These are phyloP conservation scores for Thymus mandschuricus DNA, from an alignment of 257 asterid genomes.

Conservation along the genomic window DNA sequence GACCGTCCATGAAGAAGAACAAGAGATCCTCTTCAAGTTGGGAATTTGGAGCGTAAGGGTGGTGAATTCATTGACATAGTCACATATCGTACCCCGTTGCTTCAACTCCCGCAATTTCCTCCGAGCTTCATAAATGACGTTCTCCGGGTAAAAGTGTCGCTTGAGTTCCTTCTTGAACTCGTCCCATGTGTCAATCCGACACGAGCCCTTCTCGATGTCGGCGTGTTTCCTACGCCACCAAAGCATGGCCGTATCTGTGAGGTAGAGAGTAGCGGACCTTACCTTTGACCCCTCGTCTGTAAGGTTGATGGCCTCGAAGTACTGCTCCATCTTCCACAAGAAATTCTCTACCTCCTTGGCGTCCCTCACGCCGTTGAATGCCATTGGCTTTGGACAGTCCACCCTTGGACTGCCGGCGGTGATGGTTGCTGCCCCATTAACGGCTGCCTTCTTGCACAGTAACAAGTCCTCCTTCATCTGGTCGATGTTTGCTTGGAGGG, in stretches of 20 bases:
- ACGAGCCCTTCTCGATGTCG: background rate
- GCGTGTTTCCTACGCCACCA: background rate
- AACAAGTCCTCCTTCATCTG: too few species aligned
- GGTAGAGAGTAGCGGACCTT: background rate
- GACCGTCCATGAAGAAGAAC: too few species aligned
- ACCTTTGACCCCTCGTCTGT: background rate
- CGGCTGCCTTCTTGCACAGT: too few species aligned
- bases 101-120: background rate
- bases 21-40: too few species aligned
- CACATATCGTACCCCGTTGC: background rate
- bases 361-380: too few species aligned
- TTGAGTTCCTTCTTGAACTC: background rate
- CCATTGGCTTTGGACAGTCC: too few species aligned
- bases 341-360: too few species aligned
- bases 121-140: background rate
- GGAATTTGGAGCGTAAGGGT: background rate
- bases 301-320: background rate
- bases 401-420: too few species aligned
- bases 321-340: background rate
- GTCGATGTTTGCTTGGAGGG: too few species aligned
- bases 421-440: too few species aligned
- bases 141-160: background rate
- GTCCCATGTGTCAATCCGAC: background rate
- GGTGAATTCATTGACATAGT: background rate
- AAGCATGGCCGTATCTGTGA: background rate